A percentile compares a stretch with the other conserved stretches of the same genome.
phyloP scores from a whole-genome alignment of 768 basidiomycete genomes.

The Amyloporia xantha region DNA sequence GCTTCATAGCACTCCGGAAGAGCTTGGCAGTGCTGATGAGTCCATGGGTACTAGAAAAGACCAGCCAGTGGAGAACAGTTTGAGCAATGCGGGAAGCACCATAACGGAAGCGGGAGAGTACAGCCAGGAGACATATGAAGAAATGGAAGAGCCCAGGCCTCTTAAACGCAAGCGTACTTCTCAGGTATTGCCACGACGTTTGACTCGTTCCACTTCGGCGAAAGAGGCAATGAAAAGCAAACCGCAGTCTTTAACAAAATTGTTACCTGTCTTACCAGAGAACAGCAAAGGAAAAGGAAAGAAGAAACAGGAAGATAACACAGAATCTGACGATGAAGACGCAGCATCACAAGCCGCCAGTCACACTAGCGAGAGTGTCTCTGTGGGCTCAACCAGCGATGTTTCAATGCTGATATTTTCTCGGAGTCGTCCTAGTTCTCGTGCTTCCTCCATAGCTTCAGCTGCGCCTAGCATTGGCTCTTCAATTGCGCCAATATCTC shows the following conservation, averaged over 20 bases:
- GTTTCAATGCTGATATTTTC: constrained; percentile 30
- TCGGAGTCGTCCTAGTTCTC: constrained; percentile 19
- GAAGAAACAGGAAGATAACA: constrained; percentile 25
- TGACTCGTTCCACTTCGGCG: constrained; percentile 20
- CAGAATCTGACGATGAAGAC: constrained; percentile 8
- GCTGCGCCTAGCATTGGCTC: constrained; percentile 19
- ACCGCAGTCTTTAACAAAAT: background rate
- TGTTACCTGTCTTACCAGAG: too few relatives aligned
- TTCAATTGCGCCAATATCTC: constrained; percentile 18
- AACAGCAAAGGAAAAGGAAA: constrained; percentile 24
- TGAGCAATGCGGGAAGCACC: too few relatives aligned
- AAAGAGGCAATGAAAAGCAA: background rate
- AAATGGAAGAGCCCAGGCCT: background rate
- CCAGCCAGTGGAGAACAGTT: too few relatives aligned
- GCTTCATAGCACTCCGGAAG: too few relatives aligned
- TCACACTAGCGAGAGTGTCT: constrained; percentile 20
- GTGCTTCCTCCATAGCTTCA: constrained; percentile 44
- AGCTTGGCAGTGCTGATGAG: too few relatives aligned
- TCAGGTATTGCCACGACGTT: constrained; percentile 8
- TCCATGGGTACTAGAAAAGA: too few relatives aligned
- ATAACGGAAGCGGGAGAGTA: too few relatives aligned
- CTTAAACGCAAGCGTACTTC: constrained; percentile 23
- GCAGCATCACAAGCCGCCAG: constrained; percentile 15
- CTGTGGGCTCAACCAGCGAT: constrained; percentile 33
- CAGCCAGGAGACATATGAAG: background rate